Conservation (phyloP, 2,329 filamentous ascomycete genomes). For the Nemania sp. region DNA sequence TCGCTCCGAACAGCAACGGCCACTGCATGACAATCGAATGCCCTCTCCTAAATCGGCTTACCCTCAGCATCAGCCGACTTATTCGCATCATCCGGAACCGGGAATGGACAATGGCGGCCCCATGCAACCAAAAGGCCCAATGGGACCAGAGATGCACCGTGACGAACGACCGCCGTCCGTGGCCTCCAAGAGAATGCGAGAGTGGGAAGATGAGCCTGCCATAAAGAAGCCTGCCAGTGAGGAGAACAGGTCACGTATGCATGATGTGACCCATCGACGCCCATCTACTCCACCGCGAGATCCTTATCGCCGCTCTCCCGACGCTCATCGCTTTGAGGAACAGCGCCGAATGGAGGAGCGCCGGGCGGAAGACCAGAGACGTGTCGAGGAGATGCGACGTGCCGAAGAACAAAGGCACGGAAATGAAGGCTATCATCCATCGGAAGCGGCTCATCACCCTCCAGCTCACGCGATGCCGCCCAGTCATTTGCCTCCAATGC, state of each 20-base stretch:
- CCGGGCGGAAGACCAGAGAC: constrained; percentile 61
- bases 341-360: constrained; percentile 63
- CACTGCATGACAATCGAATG: constrained; percentile 81
- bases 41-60: constrained; percentile 91
- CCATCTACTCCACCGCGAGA: constrained; percentile 74
- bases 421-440: constrained; percentile 85
- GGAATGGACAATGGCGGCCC: constrained; percentile 69
- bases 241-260: constrained; percentile 82
- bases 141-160: constrained; percentile 68
- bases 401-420: constrained; percentile 63
- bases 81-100: constrained; percentile 72
- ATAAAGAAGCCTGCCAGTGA: constrained; percentile 88
- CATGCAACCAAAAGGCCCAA: constrained; percentile 56
- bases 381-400: constrained; percentile 55
- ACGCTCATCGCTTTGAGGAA: constrained; percentile 68
- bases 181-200: constrained; percentile 80
- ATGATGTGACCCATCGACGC: constrained; percentile 80
- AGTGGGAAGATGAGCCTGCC: constrained; percentile 86
- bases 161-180: constrained; percentile 80
- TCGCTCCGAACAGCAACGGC: constrained; percentile 73
- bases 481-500: constrained; percentile 66
- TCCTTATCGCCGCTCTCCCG: constrained; percentile 75
- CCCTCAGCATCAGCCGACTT: constrained; percentile 72
- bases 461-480: constrained; percentile 62
- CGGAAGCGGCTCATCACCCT: constrained; percentile 87